phyloP scores from a whole-genome alignment of 352 stramenopile species.

The Pythium pyrilobum region DNA sequence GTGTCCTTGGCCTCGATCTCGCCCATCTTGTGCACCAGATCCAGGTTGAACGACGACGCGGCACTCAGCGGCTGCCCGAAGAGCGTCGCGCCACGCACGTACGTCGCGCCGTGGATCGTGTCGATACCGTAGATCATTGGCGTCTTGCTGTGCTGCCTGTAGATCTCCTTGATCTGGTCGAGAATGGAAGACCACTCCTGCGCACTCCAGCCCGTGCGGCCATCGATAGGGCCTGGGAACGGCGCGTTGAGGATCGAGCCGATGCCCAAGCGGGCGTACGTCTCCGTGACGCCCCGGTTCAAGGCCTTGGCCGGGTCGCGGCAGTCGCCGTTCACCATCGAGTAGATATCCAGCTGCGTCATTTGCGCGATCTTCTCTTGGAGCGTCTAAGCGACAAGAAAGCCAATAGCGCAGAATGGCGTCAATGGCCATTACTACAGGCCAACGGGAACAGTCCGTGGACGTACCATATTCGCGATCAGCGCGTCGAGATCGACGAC shows the following conservation, averaged over 20 bases:
- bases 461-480: conserved; percentile 21
- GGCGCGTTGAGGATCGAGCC: conserved; percentile 87
- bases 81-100: conserved; percentile 75
- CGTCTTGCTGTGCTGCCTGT: conserved; percentile 41
- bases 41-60: conserved; percentile 85
- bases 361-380: conserved; percentile 81
- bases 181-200: conserved; percentile 59
- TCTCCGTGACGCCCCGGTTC: conserved; percentile 39
- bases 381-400: conserved; percentile 29
- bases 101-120: conserved; percentile 89
- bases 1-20: conserved; percentile 82
- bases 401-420: neutral
- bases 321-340: conserved; percentile 59
- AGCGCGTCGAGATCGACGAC: conserved; percentile 16
- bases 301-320: conserved; percentile 41
- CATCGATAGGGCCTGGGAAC: conserved; percentile 38
- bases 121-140: conserved; percentile 88
- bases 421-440: no score
- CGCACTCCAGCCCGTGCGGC: conserved; percentile 59
- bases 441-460: neutral
- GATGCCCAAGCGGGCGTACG: conserved; percentile 69
- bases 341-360: conserved; percentile 89
- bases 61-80: conserved; percentile 86
- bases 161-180: conserved; percentile 69
- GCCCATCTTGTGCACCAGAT: conserved; percentile 66